phyloP scores from a whole-genome alignment of 345 rosid species.

The Erysimum cheiranthoides region DNA sequence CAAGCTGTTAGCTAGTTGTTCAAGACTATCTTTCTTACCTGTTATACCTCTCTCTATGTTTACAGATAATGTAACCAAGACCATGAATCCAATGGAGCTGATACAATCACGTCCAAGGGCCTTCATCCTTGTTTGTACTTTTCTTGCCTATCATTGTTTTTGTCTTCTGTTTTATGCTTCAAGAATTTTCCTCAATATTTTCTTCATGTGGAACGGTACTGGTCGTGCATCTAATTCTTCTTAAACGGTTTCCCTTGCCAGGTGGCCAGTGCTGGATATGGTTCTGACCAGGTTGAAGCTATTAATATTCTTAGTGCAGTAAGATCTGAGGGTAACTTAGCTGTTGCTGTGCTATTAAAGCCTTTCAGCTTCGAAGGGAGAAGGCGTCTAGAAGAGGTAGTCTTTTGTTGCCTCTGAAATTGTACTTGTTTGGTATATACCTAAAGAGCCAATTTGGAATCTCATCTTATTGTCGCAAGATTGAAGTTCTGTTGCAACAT shows the following conservation, averaged over 20 bases:
- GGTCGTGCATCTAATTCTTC: constrained; percentile 28
- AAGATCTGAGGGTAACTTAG: constrained; percentile 62
- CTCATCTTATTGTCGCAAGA: neutral
- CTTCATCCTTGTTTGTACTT: constrained; percentile 96
- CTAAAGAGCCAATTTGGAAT: neutral
- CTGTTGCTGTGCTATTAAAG: constrained; percentile 69
- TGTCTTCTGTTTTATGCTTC: constrained; percentile 22
- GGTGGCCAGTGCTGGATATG: constrained; percentile 90
- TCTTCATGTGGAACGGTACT: constrained; percentile 1
- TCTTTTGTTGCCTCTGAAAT: neutral
- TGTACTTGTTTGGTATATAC: neutral
- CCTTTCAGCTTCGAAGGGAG: constrained; percentile 97
- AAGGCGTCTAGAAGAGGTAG: constrained; percentile 85
- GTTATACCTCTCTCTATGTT: constrained; percentile 31
- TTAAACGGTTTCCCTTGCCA: constrained; percentile 38
- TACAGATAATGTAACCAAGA: constrained; percentile 57
- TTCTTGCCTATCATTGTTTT: constrained; percentile 52
- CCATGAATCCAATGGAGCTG: constrained; percentile 54
- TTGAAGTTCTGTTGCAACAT: neutral
- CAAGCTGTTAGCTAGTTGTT: constrained; percentile 1
- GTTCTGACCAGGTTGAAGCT: constrained; percentile 63
- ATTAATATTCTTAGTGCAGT: constrained; percentile 64
- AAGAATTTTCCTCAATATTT: neutral
- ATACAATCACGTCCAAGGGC: constrained; percentile 65
- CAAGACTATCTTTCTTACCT: constrained; percentile 26